These are phyloP conservation scores for Avicennia marina DNA, from an alignment of 257 asterid species.

Conservation along the genomic window DNA sequence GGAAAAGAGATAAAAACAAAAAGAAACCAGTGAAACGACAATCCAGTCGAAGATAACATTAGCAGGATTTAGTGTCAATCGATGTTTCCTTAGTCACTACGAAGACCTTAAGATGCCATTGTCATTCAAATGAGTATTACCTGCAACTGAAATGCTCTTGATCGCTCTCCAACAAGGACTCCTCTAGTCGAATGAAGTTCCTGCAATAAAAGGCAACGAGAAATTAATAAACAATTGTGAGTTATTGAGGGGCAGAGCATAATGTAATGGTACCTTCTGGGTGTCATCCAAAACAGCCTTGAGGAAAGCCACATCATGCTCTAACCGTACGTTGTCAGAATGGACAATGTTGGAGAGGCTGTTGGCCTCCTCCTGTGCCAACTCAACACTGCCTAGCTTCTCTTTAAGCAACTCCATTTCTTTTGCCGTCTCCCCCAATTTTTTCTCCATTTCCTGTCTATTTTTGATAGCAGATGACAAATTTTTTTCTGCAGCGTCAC, in stretches of 20 bases:
- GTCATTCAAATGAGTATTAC: constrained; percentile 27
- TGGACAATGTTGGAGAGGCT: constrained; percentile 87
- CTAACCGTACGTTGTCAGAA: constrained; percentile 93
- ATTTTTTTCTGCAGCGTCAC: constrained; percentile 72
- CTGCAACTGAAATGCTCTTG: constrained; percentile 94
- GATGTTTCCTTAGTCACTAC: background rate
- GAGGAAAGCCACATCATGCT: constrained; percentile 93
- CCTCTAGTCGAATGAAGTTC: constrained; percentile 97
- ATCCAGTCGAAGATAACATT: background rate
- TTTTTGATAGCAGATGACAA: constrained; percentile 52
- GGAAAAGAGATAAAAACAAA: background rate
- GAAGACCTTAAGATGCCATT: too few species aligned
- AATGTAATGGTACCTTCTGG: constrained; percentile 54
- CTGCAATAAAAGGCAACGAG: constrained; percentile 30
- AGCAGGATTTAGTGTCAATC: background rate
- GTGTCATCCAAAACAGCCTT: constrained; percentile 95
- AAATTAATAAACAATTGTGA: background rate
- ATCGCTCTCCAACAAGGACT: constrained; percentile 86
- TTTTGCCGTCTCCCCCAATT: constrained; percentile 55
- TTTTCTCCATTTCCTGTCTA: constrained; percentile 70
- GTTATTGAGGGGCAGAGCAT: constrained; percentile 4
- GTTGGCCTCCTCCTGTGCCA: constrained; percentile 90
- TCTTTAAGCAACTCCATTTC: constrained; percentile 85
- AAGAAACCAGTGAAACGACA: background rate
- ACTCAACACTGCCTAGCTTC: constrained; percentile 68